These are phyloP conservation scores for barley (Hordeum vulgare) DNA, from an alignment of 176 grass and related monocot species.

Conservation along the genomic window DNA sequence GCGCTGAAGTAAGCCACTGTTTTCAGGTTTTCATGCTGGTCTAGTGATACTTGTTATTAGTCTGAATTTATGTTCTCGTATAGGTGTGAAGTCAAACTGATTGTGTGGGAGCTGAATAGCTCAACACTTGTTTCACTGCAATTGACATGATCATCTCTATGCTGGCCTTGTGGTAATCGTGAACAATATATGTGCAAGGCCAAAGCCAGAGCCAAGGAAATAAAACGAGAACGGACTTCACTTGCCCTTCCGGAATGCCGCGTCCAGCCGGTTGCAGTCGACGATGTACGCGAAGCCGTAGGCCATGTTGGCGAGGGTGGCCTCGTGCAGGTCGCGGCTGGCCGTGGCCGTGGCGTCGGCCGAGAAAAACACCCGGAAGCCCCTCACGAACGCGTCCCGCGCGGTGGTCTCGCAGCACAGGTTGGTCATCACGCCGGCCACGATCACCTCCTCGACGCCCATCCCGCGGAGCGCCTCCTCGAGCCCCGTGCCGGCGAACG, in stretches of 20 bases:
- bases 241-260: constrained; percentile 19
- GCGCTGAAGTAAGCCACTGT: too few species aligned
- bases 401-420: constrained; percentile 82
- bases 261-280: constrained; percentile 41
- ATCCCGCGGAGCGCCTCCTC: constrained; percentile 29
- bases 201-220: background rate
- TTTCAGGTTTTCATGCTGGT: too few species aligned
- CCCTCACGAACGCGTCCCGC: constrained; percentile 63
- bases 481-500: constrained; percentile 44
- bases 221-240: constrained; percentile 17
- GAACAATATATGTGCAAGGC: background rate
- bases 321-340: constrained; percentile 48
- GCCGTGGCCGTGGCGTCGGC: constrained; percentile 55
- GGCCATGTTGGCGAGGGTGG: constrained; percentile 51
- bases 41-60: too few species aligned
- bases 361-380: constrained; percentile 81
- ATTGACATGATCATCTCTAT: background rate
- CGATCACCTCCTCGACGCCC: constrained; percentile 62
- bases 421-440: constrained; percentile 67
- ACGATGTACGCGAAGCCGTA: constrained; percentile 71
- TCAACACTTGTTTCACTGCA: background rate
- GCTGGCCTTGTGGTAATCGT: too few species aligned
- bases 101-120: background rate
- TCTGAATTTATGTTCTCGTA: background rate
- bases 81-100: background rate